These are phyloP conservation scores for Phlyctochytrium planicorne DNA, from an alignment of 192 early-diverging fungal species.

Conservation along the genomic window DNA sequence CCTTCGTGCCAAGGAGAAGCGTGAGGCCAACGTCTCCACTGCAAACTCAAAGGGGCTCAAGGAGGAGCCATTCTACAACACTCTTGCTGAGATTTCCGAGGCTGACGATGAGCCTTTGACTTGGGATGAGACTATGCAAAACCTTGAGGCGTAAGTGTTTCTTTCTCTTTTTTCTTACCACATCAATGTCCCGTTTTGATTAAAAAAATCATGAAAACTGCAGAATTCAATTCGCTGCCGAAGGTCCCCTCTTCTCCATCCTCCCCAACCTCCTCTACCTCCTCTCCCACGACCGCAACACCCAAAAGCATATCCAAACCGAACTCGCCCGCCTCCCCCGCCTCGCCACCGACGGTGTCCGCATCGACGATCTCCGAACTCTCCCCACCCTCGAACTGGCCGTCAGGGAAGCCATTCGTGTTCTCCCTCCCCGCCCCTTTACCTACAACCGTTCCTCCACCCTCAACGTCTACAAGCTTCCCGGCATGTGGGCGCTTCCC, in stretches of 20 bases:
- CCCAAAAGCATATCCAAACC: constrained; percentile 14
- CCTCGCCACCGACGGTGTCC: neutral
- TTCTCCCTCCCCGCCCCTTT: constrained; percentile 8
- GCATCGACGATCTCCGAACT: neutral
- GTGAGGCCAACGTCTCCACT: constrained; percentile 1
- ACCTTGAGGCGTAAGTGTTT: constrained; percentile 14
- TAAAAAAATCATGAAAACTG: neutral
- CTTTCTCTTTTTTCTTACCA: neutral
- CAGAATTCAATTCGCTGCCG: constrained; percentile 16
- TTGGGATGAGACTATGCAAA: constrained; percentile 10
- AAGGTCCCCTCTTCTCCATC: constrained; percentile 12
- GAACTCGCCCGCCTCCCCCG: constrained; percentile 10
- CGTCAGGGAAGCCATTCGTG: constrained; percentile 4
- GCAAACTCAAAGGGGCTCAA: neutral
- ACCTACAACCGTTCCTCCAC: constrained; percentile 13
- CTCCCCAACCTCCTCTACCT: constrained; percentile 15
- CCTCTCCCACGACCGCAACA: constrained; percentile 11
- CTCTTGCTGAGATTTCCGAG: neutral
- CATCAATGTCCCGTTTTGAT: neutral
- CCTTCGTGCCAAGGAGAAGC: neutral
- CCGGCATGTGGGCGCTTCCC: constrained; percentile 21
- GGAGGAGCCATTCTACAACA: neutral
- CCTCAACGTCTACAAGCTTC: constrained; percentile 21
- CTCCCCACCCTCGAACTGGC: neutral
- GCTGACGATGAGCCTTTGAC: neutral